A percentile compares a stretch with the other conserved stretches of the same genome.
phyloP scores from a whole-genome alignment of 2,329 filamentous ascomycete species.

The Fusarium sarcochroum region DNA sequence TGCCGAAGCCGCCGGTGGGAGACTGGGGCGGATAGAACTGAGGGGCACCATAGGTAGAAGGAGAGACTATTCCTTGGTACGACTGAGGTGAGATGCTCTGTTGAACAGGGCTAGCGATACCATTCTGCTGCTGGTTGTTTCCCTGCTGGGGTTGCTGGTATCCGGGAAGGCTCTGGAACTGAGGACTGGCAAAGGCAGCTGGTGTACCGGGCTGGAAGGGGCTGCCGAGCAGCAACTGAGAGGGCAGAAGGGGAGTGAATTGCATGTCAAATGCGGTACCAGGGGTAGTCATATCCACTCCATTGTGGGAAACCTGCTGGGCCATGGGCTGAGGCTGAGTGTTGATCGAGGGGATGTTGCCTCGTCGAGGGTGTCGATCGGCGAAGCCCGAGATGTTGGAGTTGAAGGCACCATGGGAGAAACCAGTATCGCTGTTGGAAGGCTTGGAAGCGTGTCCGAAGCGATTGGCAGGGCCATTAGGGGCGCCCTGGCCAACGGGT shows the following conservation, averaged over 20 bases:
- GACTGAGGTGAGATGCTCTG: slow-evolving; percentile 84
- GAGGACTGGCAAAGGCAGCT: slow-evolving; percentile 88
- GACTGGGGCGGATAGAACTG: slow-evolving; percentile 93
- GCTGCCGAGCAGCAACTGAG: slow-evolving; percentile 92
- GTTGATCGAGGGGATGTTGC: slow-evolving; percentile 93
- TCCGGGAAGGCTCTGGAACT: slow-evolving; percentile 87
- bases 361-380: slow-evolving; percentile 86
- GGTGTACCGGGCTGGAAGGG: slow-evolving; percentile 97
- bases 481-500: slow-evolving; percentile 62
- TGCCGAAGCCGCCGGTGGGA: slow-evolving; percentile 80
- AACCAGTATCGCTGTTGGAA: slow-evolving; percentile 86
- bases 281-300: slow-evolving; percentile 84
- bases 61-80: slow-evolving; percentile 88
- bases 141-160: slow-evolving; percentile 75
- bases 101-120: slow-evolving; percentile 81
- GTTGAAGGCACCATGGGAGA: slow-evolving; percentile 92
- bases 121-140: slow-evolving; percentile 69
- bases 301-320: slow-evolving; percentile 63
- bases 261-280: slow-evolving; percentile 97
- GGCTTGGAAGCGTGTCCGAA: slow-evolving; percentile 85
- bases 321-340: slow-evolving; percentile 80
- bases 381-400: slow-evolving; percentile 89
- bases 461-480: slow-evolving; percentile 69
- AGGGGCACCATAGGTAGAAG: slow-evolving; percentile 84
- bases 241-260: slow-evolving; percentile 95